phyloP scores from a whole-genome alignment of 2,329 filamentous ascomycete species.

The Canariomyces notabilis region DNA sequence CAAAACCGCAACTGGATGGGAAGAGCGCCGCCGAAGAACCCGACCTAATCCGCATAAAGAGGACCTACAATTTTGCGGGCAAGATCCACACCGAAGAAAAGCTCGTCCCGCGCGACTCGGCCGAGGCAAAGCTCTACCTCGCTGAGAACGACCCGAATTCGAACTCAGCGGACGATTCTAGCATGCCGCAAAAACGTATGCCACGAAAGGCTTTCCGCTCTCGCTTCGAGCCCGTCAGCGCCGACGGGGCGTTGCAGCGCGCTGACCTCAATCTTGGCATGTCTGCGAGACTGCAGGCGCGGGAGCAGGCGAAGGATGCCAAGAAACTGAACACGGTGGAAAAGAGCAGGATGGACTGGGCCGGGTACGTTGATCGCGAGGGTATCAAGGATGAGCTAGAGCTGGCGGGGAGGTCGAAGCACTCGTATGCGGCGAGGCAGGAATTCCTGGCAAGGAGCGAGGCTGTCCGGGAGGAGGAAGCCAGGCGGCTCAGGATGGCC shows the following conservation, averaged over 20 bases:
- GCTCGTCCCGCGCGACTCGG: conserved; percentile 58
- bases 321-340: conserved; percentile 67
- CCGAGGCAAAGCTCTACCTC: conserved; percentile 61
- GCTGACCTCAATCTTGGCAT: conserved; percentile 56
- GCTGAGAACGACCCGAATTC: conserved; percentile 32
- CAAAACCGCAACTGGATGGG: neutral
- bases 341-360: conserved; percentile 70
- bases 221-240: conserved; percentile 53
- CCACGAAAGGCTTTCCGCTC: conserved; percentile 57
- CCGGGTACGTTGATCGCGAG: conserved; percentile 65
- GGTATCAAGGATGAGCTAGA: conserved; percentile 65
- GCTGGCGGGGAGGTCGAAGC: conserved; percentile 60
- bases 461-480: conserved; percentile 56
- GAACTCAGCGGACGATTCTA: conserved; percentile 22
- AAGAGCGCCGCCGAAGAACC: conserved; percentile 22
- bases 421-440: conserved; percentile 56
- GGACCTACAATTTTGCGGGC: conserved; percentile 70
- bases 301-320: conserved; percentile 39
- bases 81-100: conserved; percentile 69
- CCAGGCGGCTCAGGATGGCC: conserved; percentile 45
- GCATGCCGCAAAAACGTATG: conserved; percentile 36
- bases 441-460: conserved; percentile 64
- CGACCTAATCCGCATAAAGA: conserved; percentile 58
- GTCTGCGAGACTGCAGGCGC: conserved; percentile 43
- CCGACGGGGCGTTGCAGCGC: conserved; percentile 41